A percentile compares a stretch with the other conserved stretches of the same genome.
phyloP scores from a whole-genome alignment of 306 rosid genomes.

The Pyrus betulifolia region DNA sequence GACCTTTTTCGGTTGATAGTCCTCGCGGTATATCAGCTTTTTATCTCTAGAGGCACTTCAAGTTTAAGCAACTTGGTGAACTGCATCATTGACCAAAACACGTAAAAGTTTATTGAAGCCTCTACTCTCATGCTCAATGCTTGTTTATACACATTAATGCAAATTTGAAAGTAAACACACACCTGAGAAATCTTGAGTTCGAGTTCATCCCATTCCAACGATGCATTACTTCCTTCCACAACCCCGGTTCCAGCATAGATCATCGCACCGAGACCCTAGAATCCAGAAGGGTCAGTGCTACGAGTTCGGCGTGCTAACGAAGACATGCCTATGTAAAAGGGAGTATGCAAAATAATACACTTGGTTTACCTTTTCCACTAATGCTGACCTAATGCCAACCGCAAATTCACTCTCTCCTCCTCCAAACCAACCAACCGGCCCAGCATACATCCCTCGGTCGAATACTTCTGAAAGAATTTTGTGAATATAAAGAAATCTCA shows the following conservation, averaged over 20 bases:
- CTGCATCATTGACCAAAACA: conserved; percentile 34
- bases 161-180: conserved; percentile 4
- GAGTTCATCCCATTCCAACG: conserved; percentile 86
- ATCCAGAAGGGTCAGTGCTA: conserved; percentile 10
- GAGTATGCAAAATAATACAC: neutral
- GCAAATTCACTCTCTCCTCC: conserved; percentile 98
- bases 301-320: neutral
- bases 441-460: conserved; percentile 97
- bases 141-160: neutral
- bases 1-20: conserved; percentile 27
- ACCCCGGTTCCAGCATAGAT: conserved; percentile 96
- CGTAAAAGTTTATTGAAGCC: conserved; percentile 7
- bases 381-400: conserved; percentile 91
- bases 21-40: conserved; percentile 33
- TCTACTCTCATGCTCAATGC: neutral
- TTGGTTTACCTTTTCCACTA: conserved; percentile 70
- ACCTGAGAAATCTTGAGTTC: conserved; percentile 94
- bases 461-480: conserved; percentile 55
- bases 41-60: conserved; percentile 40
- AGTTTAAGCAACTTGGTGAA: conserved; percentile 81
- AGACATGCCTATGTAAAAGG: conserved; percentile 1
- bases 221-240: conserved; percentile 84
- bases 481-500: neutral
- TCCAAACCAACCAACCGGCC: conserved; percentile 98
- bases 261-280: conserved; percentile 67